Evolutionary conservation across 2,329 filamentous ascomycete genomes (phyloP).

Genomic region (Endothia cerciana): DNA sequence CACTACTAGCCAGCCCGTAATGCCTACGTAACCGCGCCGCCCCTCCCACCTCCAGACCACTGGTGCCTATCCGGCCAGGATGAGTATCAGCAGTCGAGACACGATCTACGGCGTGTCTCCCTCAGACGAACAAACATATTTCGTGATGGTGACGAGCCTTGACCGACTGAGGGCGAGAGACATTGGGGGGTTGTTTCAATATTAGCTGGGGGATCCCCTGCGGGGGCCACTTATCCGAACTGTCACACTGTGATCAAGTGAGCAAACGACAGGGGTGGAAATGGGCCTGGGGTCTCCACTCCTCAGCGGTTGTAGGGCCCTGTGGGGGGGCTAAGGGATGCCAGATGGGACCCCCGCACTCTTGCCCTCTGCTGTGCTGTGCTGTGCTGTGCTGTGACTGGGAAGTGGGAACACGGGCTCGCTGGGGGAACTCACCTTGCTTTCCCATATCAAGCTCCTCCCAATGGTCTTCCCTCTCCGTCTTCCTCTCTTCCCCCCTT

Average conservation of each 20-base stretch:
- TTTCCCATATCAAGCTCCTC: constrained; percentile 10
- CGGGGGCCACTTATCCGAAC: not conserved
- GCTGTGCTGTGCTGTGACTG: not conserved
- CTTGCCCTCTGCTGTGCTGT: not conserved
- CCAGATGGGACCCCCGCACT: not conserved
- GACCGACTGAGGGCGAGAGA: too few relatives aligned
- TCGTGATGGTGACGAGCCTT: too few relatives aligned
- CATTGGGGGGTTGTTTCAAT: not conserved
- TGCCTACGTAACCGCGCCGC: not conserved
- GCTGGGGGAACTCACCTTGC: not conserved
- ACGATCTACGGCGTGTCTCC: too few relatives aligned
- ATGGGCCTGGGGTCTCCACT: not conserved
- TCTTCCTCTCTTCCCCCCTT: not conserved
- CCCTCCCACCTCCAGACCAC: too few relatives aligned
- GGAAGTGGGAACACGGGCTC: too few relatives aligned
- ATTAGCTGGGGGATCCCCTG: too few relatives aligned
- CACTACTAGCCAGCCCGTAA: not conserved
- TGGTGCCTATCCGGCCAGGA: too few relatives aligned
- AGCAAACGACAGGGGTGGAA: not conserved
- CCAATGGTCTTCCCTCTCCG: not conserved
- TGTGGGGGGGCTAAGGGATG: not conserved
- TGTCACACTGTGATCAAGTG: constrained; percentile 6
- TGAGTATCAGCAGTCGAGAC: too few relatives aligned
- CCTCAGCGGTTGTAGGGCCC: not conserved
- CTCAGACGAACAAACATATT: too few relatives aligned